Evolutionary conservation across 371 early-diverging fungal genomes (phyloP).

Genomic region (Circinella minor): DNA sequence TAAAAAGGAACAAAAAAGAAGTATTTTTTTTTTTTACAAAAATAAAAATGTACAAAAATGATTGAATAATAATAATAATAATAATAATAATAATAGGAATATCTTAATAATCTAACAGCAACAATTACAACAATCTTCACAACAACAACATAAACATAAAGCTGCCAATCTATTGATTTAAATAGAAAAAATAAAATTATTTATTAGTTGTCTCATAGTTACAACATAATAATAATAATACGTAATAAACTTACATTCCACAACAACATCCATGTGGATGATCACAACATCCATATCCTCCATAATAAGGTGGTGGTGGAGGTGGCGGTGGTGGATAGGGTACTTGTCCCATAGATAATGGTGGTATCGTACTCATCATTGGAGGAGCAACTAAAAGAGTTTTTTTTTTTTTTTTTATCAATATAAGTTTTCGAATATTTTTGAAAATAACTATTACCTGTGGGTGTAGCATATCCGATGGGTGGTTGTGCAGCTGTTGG

Average conservation of each 20-base stretch:
- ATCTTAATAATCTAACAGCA: not conserved
- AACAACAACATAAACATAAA: not conserved
- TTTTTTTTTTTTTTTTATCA: too few species aligned
- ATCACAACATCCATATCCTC: not conserved
- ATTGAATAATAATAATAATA: not conserved
- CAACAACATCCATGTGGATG: slow-evolving; percentile 9
- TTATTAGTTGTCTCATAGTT: not conserved
- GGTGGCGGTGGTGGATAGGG: not conserved
- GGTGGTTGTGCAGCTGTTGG: slow-evolving; percentile 2
- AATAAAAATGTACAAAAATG: not conserved
- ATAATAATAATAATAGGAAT: not conserved
- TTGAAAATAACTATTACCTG: not conserved
- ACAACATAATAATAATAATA: too few species aligned
- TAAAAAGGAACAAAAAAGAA: too few species aligned
- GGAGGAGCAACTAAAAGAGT: not conserved
- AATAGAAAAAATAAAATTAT: not conserved
- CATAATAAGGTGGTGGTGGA: not conserved
- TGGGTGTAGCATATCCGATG: not conserved
- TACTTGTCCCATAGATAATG: not conserved
- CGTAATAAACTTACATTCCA: slow-evolving; percentile 1
- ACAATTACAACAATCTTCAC: not conserved
- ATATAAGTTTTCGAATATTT: not conserved
- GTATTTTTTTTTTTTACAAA: too few species aligned
- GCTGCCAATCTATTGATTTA: not conserved
- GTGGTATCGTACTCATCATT: not conserved